Base-by-base conservation (phyloP, 768 basidiomycete species). In the Sistotremastrum suecicum region DNA sequence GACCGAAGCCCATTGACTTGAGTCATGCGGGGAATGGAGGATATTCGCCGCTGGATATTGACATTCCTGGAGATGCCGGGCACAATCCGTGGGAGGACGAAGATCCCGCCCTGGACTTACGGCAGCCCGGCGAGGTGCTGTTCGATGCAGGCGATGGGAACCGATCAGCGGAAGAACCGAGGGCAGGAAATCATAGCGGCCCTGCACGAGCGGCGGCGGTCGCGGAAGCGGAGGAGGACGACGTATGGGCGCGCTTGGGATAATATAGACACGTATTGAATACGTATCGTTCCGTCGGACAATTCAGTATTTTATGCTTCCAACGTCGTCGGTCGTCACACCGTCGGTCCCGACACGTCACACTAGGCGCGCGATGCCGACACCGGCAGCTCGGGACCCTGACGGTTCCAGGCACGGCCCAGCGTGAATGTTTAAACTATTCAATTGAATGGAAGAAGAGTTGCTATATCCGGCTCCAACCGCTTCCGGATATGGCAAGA, bases 1-100 rank as follows among this genome's bases (percentile, higher is more conserved):
- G 78, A 47, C 86, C 86, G 11, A 89, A 80, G 53, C 85, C 84
- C 2, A 90, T 90, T 52, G 86, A 89, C 57, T 79, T 89, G 52
- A 78, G 76, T 44, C 68, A 75, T 12, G 74, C 80, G 7, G 74
- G 82, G 41, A 64, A 80, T 40, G 75, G 79, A 8, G 78, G 82
- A 7, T 75, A 74, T 54, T 66, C 64, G 43, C 20, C 20, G 20
- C 71, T 85, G 45, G 85, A 89, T 59, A 68, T 85, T 46, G 87
- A 84, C 51, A 65, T 82, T 42, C 78, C 80, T 43, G 75, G 74
- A 51, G 72, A 80, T 31, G 77, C 77, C 5, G 75, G 75, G 2
- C 37, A 38, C 37, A n/a, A 7, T 39, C 7, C 30, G 10, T 41
- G 37, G 39, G 37, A 29, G 32, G 76, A 82, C 29, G 70, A 67